A percentile compares a stretch with the other conserved stretches of the same genome.
phyloP scores from a whole-genome alignment of 495 filamentous ascomycete species.

The Annulohypoxylon maeteangense region DNA sequence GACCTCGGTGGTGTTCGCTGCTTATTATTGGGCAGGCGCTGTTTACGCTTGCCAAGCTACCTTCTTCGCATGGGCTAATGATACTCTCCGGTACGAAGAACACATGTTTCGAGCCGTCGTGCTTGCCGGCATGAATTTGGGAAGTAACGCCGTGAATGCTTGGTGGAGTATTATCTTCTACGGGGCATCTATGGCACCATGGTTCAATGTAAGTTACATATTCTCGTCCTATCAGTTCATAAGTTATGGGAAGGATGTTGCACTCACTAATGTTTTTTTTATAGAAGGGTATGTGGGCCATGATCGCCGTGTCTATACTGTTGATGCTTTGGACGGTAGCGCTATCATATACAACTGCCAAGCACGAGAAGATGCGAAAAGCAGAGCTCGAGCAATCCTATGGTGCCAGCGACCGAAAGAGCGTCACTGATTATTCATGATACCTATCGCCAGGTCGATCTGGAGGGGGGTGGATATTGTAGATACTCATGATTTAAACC shows the following conservation, averaged over 20 bases:
- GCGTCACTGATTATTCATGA: conserved; percentile 25
- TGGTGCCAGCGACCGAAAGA: conserved; percentile 17
- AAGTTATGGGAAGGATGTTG: neutral
- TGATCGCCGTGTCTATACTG: conserved; percentile 65
- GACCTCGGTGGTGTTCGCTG: conserved; percentile 55
- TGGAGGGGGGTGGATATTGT: neutral
- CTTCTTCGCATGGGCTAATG: conserved; percentile 72
- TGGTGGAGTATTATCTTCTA: conserved; percentile 76
- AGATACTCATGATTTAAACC: neutral
- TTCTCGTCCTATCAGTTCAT: neutral
- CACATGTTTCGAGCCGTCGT: conserved; percentile 58
- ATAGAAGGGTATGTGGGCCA: conserved; percentile 67
- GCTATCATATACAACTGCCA: conserved; percentile 53
- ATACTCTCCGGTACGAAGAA: conserved; percentile 61
- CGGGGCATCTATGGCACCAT: conserved; percentile 65
- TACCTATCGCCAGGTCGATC: neutral
- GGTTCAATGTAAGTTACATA: conserved; percentile 63
- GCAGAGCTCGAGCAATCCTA: conserved; percentile 29
- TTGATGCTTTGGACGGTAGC: conserved; percentile 62
- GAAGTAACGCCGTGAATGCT: conserved; percentile 65
- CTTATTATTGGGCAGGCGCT: conserved; percentile 65
- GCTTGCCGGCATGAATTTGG: conserved; percentile 67
- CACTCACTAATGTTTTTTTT: conserved; percentile 29
- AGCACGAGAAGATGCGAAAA: conserved; percentile 47
- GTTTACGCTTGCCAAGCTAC: conserved; percentile 69